Evolutionary conservation across 2,329 filamentous ascomycete genomes (phyloP).

Genomic region (Metarhizium humberi): DNA sequence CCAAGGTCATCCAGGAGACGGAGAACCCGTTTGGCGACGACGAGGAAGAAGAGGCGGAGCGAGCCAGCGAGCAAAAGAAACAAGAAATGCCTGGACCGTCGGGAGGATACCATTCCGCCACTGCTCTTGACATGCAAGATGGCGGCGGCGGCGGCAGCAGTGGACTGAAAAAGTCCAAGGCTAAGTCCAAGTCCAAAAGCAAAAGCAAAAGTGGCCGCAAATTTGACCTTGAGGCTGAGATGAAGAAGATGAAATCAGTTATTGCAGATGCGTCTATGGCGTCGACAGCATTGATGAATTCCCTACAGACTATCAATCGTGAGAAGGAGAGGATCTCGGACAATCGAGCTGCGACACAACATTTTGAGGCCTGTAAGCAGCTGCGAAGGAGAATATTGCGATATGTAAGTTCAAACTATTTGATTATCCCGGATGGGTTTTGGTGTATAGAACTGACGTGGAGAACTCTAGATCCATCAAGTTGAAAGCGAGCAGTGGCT

Average conservation of each 20-base stretch:
- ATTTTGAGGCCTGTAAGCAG: conserved; percentile 80
- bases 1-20: conserved; percentile 75
- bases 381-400: conserved; percentile 76
- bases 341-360: conserved; percentile 62
- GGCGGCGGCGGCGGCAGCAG: not conserved
- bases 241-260: conserved; percentile 75
- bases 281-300: conserved; percentile 83
- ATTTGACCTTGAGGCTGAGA: conserved; percentile 83
- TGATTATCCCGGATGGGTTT: not conserved
- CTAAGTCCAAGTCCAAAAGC: conserved; percentile 32
- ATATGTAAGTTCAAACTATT: conserved; percentile 43
- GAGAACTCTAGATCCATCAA: conserved; percentile 58
- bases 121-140: not conserved
- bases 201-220: conserved; percentile 48
- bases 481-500: conserved; percentile 89
- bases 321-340: conserved; percentile 83
- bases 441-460: not conserved
- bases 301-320: conserved; percentile 81
- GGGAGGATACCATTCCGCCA: not conserved
- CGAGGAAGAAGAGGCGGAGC: conserved; percentile 43
- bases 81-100: conserved; percentile 13
- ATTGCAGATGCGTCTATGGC: conserved; percentile 86
- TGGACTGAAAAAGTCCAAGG: conserved; percentile 41
- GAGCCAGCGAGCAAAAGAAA: conserved; percentile 17
- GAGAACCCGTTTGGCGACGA: conserved; percentile 63